phyloP scores from a whole-genome alignment of 345 rosid genomes.

The Gossypioides kirkii region DNA sequence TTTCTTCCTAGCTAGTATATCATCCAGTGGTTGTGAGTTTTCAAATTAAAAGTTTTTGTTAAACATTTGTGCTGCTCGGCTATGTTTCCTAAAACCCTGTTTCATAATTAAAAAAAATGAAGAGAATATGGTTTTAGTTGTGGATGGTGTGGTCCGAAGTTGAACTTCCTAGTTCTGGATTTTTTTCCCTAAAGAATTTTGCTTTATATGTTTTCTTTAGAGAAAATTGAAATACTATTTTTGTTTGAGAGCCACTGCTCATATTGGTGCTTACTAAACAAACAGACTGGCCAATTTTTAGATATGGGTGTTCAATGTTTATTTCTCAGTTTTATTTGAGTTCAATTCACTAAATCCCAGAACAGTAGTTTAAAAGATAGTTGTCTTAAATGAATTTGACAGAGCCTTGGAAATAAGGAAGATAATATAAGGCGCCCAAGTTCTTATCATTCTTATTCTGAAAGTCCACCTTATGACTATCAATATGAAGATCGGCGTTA shows the following conservation, averaged over 20 bases:
- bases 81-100: neutral
- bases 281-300: neutral
- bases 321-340: conserved; percentile 11
- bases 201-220: neutral
- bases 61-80: neutral
- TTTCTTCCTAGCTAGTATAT: conserved; percentile 9
- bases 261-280: neutral
- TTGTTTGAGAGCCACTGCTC: neutral
- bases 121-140: neutral
- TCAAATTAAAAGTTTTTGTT: neutral
- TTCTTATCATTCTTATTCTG: conserved; percentile 96
- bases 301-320: neutral
- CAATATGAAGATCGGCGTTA: conserved; percentile 90
- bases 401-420: conserved; percentile 57
- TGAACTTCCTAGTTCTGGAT: neutral
- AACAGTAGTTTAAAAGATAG: conserved; percentile 14
- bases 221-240: neutral
- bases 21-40: neutral
- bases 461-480: conserved; percentile 96
- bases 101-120: conserved; percentile 4
- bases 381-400: conserved; percentile 33
- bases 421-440: conserved; percentile 76
- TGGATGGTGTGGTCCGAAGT: neutral
- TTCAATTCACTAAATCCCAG: conserved; percentile 18
- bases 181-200: no score